Evolutionary conservation across 441 rosid species (phyloP).

Genomic region (Gossypium trilobum): DNA sequence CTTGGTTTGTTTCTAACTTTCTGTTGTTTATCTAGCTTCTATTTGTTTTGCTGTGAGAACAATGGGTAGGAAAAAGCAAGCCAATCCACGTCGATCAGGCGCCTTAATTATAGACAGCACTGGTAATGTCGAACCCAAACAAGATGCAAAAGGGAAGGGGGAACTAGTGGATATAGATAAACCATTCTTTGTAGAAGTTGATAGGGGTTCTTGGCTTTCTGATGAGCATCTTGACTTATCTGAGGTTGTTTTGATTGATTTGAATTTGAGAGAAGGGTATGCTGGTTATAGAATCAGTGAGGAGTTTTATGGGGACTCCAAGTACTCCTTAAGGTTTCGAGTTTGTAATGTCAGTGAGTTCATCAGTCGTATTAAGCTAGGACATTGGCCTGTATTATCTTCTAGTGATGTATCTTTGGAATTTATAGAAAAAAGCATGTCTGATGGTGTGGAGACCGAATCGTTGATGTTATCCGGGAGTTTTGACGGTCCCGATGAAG

Average conservation of each 20-base stretch:
- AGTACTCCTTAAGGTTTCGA: constrained; percentile 58
- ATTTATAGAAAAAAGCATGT: constrained; percentile 32
- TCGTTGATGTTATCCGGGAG: constrained; percentile 53
- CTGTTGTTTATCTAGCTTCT: constrained; percentile 10
- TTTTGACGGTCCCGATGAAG: constrained; percentile 83
- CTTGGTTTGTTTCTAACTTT: constrained; percentile 11
- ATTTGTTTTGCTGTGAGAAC: constrained; percentile 25
- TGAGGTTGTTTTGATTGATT: constrained; percentile 55
- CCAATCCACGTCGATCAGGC: constrained; percentile 64
- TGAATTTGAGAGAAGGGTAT: constrained; percentile 36
- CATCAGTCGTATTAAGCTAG: constrained; percentile 67
- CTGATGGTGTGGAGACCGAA: constrained; percentile 30
- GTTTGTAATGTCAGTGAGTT: constrained; percentile 40
- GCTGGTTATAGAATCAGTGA: constrained; percentile 28
- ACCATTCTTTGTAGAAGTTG: constrained; percentile 55
- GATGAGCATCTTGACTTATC: constrained; percentile 67
- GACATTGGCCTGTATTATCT: constrained; percentile 78
- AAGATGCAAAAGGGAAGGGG: constrained; percentile 22
- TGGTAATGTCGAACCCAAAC: constrained; percentile 23
- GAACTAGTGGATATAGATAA: constrained; percentile 24
- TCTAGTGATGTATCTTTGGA: constrained; percentile 56
- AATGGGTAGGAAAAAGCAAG: constrained; percentile 91
- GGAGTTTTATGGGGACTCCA: constrained; percentile 31
- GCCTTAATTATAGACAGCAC: constrained; percentile 29
- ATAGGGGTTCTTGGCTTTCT: constrained; percentile 33